Evolutionary conservation across 2,329 filamentous ascomycete species (phyloP).

Genomic region (Aspergillus sp.): DNA sequence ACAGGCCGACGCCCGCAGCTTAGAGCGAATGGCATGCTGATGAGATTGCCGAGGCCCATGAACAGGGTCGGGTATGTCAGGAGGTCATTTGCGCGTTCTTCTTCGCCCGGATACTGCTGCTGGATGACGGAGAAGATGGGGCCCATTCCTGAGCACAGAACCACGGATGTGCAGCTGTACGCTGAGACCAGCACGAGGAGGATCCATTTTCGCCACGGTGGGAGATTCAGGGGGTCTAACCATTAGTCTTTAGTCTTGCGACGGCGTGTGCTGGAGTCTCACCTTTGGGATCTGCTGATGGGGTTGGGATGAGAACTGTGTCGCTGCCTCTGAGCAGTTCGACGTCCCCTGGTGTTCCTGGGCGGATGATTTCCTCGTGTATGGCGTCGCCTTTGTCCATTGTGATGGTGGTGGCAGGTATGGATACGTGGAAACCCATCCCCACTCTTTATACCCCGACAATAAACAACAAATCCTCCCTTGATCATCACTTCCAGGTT

Average conservation of each 20-base stretch:
- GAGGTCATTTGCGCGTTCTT: constrained; percentile 7
- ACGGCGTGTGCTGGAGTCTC: too few relatives aligned
- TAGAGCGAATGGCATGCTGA: constrained; percentile 13
- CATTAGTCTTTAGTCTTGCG: too few relatives aligned
- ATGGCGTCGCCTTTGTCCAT: not conserved
- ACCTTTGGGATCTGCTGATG: constrained; percentile 11
- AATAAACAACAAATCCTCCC: too few relatives aligned
- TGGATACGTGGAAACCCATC: too few relatives aligned
- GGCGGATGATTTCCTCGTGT: not conserved
- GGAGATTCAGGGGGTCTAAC: constrained; percentile 8
- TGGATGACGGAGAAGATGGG: constrained; percentile 10
- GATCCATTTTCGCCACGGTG: constrained; percentile 13
- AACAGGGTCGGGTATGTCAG: constrained; percentile 15
- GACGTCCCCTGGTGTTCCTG: constrained; percentile 3
- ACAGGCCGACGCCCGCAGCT: constrained; percentile 4
- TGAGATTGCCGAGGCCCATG: constrained; percentile 12
- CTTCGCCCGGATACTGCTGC: constrained; percentile 6
- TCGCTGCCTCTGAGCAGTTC: constrained; percentile 8
- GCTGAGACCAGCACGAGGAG: constrained; percentile 2
- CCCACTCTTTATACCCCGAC: not conserved
- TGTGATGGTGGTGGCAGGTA: not conserved
- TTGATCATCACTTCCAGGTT: too few relatives aligned
- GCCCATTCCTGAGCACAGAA: constrained; percentile 12
- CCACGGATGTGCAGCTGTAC: constrained; percentile 7
- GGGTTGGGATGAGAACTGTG: constrained; percentile 9